These are phyloP conservation scores for Blastobotrys persicus DNA, from an alignment of 1,139 yeast genomes.

Conservation along the genomic window DNA sequence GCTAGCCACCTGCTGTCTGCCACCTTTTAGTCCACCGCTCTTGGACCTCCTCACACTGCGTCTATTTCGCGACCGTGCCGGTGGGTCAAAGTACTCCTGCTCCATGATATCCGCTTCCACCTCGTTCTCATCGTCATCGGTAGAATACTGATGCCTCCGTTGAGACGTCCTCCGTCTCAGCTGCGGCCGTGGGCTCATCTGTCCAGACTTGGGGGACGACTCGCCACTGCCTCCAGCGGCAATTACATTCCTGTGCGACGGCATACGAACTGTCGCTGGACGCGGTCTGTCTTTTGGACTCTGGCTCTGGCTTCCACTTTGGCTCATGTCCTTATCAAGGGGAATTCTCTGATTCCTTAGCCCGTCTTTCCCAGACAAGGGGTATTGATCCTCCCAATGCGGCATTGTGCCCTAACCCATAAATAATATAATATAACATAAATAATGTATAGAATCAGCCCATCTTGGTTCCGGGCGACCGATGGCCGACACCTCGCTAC, in stretches of 20 bases:
- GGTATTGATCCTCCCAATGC: too few relatives aligned
- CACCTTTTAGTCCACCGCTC: background rate
- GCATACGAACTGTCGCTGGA: background rate
- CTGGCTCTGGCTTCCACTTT: background rate
- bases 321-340: background rate
- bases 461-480: too few relatives aligned
- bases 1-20: background rate
- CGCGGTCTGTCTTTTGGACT: background rate
- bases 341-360: too few relatives aligned
- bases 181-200: constrained; percentile 17
- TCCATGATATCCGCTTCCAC: constrained; percentile 48
- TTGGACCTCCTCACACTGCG: constrained; percentile 1
- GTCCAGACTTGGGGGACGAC: background rate
- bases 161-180: constrained; percentile 22
- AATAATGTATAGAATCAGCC: too few relatives aligned
- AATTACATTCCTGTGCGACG: background rate
- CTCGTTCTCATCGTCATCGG: constrained; percentile 73
- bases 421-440: too few relatives aligned
- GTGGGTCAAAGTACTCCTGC: constrained; percentile 55
- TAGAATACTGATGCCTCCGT: constrained; percentile 37
- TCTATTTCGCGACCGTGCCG: background rate
- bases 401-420: too few relatives aligned
- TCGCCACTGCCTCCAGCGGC: background rate
- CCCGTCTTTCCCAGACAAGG: too few relatives aligned
- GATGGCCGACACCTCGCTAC: too few relatives aligned